phyloP scores from a whole-genome alignment of 1,139 yeast species.

The Zygoascus meyerae region DNA sequence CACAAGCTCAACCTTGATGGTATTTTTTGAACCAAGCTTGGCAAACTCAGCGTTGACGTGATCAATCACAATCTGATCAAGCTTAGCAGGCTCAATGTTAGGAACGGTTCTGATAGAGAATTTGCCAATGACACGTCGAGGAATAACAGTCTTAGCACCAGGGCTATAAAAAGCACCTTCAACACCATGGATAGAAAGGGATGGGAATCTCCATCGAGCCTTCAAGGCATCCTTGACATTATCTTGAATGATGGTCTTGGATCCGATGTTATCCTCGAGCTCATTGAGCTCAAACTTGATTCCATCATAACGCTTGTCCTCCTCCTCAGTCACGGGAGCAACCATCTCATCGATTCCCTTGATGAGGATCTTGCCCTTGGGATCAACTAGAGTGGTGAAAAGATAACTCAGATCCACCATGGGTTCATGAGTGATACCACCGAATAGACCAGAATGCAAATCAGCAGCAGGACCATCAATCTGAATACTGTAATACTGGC shows the following conservation, averaged over 20 bases:
- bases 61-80: conserved; percentile 70
- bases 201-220: conserved; percentile 99
- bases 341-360: conserved; percentile 93
- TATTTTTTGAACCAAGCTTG: conserved; percentile 70
- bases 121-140: conserved; percentile 89
- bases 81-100: conserved; percentile 71
- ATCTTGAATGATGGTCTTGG: conserved; percentile 71
- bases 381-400: conserved; percentile 62
- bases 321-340: conserved; percentile 79
- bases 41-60: conserved; percentile 63
- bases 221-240: conserved; percentile 80
- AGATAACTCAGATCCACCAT: conserved; percentile 86
- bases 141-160: conserved; percentile 98
- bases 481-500: conserved; percentile 80
- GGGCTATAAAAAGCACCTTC: conserved; percentile 95
- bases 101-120: conserved; percentile 97
- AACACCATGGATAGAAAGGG: conserved; percentile 90
- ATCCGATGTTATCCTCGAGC: conserved; percentile 82
- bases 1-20: conserved; percentile 62
- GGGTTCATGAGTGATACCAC: conserved; percentile 97
- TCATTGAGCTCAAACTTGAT: conserved; percentile 84
- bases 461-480: conserved; percentile 94
- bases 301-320: conserved; percentile 69
- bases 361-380: conserved; percentile 73
- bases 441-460: conserved; percentile 94